Evolutionary conservation across 805 yeast species (phyloP).

Genomic region (Metschnikowia rubicola): DNA sequence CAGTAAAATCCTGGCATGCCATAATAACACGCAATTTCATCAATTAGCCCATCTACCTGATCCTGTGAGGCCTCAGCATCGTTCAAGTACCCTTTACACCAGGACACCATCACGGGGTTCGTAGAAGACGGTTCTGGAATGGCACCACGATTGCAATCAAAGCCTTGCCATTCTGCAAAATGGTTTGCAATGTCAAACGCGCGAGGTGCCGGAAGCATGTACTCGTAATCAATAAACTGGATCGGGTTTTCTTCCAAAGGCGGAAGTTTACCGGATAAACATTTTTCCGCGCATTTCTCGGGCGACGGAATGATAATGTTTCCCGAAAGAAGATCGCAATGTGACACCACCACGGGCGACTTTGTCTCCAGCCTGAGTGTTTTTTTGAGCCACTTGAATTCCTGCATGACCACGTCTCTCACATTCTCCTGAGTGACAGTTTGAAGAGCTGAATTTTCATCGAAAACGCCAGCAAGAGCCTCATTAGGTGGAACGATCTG

Average conservation of each 20-base stretch:
- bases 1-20: conserved; percentile 83
- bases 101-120: conserved; percentile 46
- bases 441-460: conserved; percentile 25
- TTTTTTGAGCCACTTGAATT: conserved; percentile 52
- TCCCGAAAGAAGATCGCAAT: conserved; percentile 72
- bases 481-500: conserved; percentile 52
- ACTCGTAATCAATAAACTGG: conserved; percentile 68
- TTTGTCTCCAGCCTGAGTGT: conserved; percentile 31
- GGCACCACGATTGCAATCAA: conserved; percentile 58
- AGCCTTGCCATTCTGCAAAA: conserved; percentile 81
- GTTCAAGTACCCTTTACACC: conserved; percentile 59
- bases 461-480: conserved; percentile 35
- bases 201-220: conserved; percentile 67
- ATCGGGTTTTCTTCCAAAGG: conserved; percentile 36
- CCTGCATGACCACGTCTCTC: conserved; percentile 42
- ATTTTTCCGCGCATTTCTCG: conserved; percentile 3
- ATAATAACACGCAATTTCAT: conserved; percentile 58
- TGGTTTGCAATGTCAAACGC: conserved; percentile 76
- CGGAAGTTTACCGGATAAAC: conserved; percentile 11
- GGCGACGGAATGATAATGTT: conserved; percentile 56
- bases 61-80: conserved; percentile 24
- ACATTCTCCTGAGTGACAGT: conserved; percentile 25
- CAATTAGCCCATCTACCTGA: conserved; percentile 43
- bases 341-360: conserved; percentile 61
- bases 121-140: conserved; percentile 50